Base-by-base conservation (phyloP, 108 stramenopile genomes). In the Tribonema minus region DNA sequence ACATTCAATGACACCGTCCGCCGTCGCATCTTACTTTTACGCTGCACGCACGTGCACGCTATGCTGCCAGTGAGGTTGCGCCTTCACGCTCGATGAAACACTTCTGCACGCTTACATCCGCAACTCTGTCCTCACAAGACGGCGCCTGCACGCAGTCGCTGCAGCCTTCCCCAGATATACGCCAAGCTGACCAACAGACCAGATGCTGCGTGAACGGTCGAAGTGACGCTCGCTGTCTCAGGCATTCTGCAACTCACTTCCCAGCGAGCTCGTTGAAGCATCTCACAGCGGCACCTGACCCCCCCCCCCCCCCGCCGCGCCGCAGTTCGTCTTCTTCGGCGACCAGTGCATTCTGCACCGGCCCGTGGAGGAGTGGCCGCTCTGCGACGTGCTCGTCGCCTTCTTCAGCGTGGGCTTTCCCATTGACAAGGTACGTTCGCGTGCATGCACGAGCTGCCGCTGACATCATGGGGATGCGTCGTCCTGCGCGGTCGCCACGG, bases 361-460 rank as follows among this genome's bases (percentile, higher is more conserved):
- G 28, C 91, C 93, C 3, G 86, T 96, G 4, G 95, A 96, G 78
- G 86, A 88, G 28, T 99, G 98, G 98, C 98, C 95, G 1, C 64
- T 89, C 58, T 90, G 89, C 66, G 94, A 99, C 81, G 92, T 92
- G 23, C 70, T 99, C 35, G 94, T 99, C 69, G 94, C 96, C 46
- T 99, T 99, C 78, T 97, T 91, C 82, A 92, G 91, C 3, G 88
- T 84, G 26, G 92, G 92, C 3, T 95, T 96, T 80, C 98, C 98
- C 3, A 87, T 95, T 26, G 87, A 86, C 23, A 99, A n/a, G n/a
- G n/a, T n/a, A n/a, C n/a, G n/a, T n/a, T n/a, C n/a, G n/a, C n/a
- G n/a, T n/a, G n/a, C n/a, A n/a, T n/a, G n/a, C n/a, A n/a, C n/a
- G n/a, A n/a, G n/a, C n/a, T n/a, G n/a, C n/a, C n/a, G n/a, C n/a